Conservation (phyloP, 495 filamentous ascomycete species). For the Neurospora sp. region DNA sequence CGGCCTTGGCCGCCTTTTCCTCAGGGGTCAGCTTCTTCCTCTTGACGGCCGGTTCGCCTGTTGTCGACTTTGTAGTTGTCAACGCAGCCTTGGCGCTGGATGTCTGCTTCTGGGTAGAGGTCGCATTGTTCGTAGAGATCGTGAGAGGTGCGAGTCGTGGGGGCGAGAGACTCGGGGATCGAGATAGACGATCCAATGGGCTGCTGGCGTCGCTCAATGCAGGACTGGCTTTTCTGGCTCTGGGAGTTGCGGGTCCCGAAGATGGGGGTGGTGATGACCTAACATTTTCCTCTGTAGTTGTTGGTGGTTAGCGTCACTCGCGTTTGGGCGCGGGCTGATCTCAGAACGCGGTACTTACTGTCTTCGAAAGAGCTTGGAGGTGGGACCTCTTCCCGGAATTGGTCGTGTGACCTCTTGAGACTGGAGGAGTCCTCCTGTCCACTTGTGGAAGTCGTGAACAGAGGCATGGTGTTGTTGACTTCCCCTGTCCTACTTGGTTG, state of each 20-base stretch:
- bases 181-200: conserved; percentile 16
- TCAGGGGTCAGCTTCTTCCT: conserved; percentile 44
- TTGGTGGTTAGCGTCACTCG: not conserved
- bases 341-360: conserved; percentile 3
- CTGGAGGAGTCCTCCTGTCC: conserved; percentile 21
- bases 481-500: not conserved
- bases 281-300: conserved; percentile 14
- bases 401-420: conserved; percentile 27
- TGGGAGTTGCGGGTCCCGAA: conserved; percentile 2
- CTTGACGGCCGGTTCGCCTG: conserved; percentile 26
- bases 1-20: conserved; percentile 35
- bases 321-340: not conserved
- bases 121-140: not conserved
- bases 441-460: conserved; percentile 26
- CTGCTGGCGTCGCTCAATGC: conserved; percentile 25
- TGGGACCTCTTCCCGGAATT: conserved; percentile 17
- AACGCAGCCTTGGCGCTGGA: not conserved
- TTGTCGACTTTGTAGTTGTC: conserved; percentile 2
- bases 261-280: not conserved
- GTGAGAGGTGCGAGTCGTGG: conserved; percentile 8
- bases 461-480: conserved; percentile 22
- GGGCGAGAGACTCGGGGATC: conserved; percentile 15
- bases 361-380: conserved; percentile 7
- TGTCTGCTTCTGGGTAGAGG: conserved; percentile 2
- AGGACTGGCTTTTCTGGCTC: conserved; percentile 20